These are phyloP conservation scores for Achlya hypogyna DNA, from an alignment of 352 stramenopile species.

Conservation along the genomic window DNA sequence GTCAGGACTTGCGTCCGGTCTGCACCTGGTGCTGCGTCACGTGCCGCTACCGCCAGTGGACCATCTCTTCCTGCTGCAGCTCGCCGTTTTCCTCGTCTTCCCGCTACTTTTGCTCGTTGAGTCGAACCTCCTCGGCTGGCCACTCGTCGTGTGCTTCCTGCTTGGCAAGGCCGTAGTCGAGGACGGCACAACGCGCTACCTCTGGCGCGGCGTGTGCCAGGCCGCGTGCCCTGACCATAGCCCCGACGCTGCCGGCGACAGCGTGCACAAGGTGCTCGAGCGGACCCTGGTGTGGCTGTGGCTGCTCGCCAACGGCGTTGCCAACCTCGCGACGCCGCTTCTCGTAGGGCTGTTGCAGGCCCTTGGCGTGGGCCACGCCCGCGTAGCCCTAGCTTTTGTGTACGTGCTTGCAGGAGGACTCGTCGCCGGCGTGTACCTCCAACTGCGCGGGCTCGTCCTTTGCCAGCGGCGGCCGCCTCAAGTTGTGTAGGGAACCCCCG, in stretches of 20 bases:
- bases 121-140: not conserved
- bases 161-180: not conserved
- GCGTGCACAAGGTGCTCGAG: not conserved
- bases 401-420: not conserved
- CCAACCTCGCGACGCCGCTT: not conserved
- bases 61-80: not conserved
- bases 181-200: not conserved
- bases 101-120: not conserved
- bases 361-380: not conserved
- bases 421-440: not conserved
- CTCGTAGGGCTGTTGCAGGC: not conserved
- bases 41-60: not conserved
- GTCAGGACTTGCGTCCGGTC: not conserved
- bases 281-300: not conserved
- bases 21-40: not conserved
- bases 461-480: not conserved
- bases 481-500: too few species aligned
- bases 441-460: not conserved
- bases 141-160: not conserved
- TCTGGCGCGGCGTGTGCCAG: not conserved
- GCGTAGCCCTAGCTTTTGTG: not conserved
- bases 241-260: not conserved
- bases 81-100: not conserved
- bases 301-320: not conserved
- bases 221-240: not conserved